Conservation (phyloP, 108 stramenopile genomes). For the Cyclotella atomus region DNA sequence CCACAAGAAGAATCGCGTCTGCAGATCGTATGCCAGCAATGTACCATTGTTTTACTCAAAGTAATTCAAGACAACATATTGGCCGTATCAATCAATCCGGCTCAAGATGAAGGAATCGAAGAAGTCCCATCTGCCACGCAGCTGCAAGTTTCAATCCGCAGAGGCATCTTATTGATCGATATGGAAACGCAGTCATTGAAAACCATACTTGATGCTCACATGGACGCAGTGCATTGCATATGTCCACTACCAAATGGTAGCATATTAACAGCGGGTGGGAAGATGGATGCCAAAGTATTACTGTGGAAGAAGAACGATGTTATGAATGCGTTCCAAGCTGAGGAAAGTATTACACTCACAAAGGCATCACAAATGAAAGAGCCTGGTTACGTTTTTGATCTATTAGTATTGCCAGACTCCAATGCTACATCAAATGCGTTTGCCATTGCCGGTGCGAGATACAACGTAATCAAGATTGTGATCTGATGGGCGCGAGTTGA, state of each 20-base stretch:
- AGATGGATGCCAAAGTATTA: constrained; percentile 54
- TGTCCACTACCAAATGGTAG: constrained; percentile 55
- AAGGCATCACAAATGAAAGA: constrained; percentile 22
- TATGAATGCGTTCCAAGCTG: constrained; percentile 7
- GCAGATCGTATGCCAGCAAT: constrained; percentile 3
- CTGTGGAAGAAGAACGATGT: constrained; percentile 42
- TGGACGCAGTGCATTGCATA: constrained; percentile 49
- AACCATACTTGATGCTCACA: constrained; percentile 42
- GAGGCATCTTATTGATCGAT: constrained; percentile 42
- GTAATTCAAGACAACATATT: constrained; percentile 20
- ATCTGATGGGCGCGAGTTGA: neutral
- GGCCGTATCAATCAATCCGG: constrained; percentile 38
- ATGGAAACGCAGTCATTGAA: neutral
- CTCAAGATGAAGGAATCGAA: neutral
- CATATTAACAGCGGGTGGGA: constrained; percentile 56
- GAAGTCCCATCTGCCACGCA: constrained; percentile 4
- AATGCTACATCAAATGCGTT: constrained; percentile 24
- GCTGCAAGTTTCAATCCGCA: constrained; percentile 15
- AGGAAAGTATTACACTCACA: neutral
- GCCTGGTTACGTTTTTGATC: constrained; percentile 60
- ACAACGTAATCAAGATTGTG: constrained; percentile 59
- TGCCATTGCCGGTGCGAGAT: constrained; percentile 60
- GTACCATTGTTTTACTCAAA: constrained; percentile 38
- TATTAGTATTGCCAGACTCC: constrained; percentile 42
- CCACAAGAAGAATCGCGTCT: constrained; percentile 4